A percentile compares a stretch with the other conserved stretches of the same genome.
Conservation (phyloP, 352 stramenopile genomes). For the Globisporangium okanoganense region DNA sequence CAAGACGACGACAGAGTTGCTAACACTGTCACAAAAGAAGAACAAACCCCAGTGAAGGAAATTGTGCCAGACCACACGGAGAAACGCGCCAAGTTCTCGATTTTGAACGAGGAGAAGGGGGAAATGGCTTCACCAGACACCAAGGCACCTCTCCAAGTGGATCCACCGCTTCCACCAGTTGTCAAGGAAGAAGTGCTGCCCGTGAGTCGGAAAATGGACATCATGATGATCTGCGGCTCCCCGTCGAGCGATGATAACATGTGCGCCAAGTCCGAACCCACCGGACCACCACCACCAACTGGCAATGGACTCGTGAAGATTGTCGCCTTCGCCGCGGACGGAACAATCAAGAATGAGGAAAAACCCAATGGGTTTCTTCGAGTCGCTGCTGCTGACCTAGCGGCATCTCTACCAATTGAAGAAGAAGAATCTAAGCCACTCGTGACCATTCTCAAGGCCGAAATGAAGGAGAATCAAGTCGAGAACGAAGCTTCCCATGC, state of each 20-base stretch:
- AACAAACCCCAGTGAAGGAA: background rate
- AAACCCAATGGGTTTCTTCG: background rate
- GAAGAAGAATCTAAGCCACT: background rate
- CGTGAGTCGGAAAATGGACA: constrained; percentile 42
- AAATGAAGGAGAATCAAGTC: constrained; percentile 21
- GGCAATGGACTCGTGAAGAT: constrained; percentile 1
- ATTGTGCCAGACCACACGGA: background rate
- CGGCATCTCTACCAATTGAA: background rate
- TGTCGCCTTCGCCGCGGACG: background rate
- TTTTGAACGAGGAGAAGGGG: constrained; percentile 9
- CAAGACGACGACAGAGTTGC: background rate
- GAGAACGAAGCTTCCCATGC: constrained; percentile 13
- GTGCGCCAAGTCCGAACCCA: constrained; percentile 8
- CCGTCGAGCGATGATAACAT: constrained; percentile 20
- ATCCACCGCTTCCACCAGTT: background rate
- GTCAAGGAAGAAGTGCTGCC: constrained; percentile 13
- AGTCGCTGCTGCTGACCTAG: background rate
- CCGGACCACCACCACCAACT: background rate
- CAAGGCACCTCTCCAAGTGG: background rate
- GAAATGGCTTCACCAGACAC: background rate
- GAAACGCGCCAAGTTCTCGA: constrained; percentile 9
- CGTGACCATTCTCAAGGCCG: background rate
- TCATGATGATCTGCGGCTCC: constrained; percentile 31
- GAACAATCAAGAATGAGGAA: constrained; percentile 8
- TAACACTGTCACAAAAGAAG: background rate